These are phyloP conservation scores for Prunella vulgaris DNA, from an alignment of 257 asterid species.

Conservation along the genomic window DNA sequence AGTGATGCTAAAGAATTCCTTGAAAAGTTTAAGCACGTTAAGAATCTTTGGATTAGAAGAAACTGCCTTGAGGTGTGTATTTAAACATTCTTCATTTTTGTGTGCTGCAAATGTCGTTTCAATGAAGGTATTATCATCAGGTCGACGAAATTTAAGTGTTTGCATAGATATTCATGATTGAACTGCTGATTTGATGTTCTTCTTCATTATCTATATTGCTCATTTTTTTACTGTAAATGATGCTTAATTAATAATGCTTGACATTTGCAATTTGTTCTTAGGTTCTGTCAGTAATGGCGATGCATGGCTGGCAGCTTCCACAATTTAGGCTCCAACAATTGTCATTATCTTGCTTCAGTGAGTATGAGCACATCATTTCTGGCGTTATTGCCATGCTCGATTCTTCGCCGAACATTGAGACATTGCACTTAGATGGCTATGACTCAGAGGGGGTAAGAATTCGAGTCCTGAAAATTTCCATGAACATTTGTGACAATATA, in stretches of 20 bases:
- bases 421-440: neutral
- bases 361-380: neutral
- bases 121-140: too few relatives aligned
- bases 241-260: neutral
- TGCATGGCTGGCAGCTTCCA: neutral
- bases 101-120: neutral
- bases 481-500: too few relatives aligned
- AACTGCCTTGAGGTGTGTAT: neutral
- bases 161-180: neutral
- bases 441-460: neutral
- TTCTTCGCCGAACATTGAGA: neutral
- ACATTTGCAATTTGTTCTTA: neutral
- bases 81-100: neutral
- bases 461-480: neutral
- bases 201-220: too few relatives aligned
- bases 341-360: neutral
- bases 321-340: neutral
- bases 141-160: too few relatives aligned
- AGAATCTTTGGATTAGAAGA: neutral
- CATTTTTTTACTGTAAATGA: neutral
- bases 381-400: neutral
- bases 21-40: neutral
- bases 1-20: neutral
- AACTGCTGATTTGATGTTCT: too few relatives aligned
- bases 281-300: neutral